A percentile compares a stretch with the other conserved stretches of the same genome.
phyloP scores from a whole-genome alignment of 805 yeast genomes.

The Saccharomycopsis oosterbeekiorum region DNA sequence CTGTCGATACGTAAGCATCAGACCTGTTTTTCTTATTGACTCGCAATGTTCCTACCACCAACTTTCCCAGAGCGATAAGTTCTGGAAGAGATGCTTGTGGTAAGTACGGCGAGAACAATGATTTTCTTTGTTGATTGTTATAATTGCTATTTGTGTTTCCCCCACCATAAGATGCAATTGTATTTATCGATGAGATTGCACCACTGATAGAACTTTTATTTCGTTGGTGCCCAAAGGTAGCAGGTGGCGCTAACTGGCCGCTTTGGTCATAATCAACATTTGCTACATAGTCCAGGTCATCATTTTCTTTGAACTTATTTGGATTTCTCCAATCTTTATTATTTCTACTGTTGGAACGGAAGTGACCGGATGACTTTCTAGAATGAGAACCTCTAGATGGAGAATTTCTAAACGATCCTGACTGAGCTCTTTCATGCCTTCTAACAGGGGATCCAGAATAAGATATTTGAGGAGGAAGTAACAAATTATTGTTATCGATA shows the following conservation, averaged over 20 bases:
- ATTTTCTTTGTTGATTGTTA: constrained; percentile 43
- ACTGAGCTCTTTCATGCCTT: constrained; percentile 9
- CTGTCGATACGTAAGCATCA: constrained; percentile 97
- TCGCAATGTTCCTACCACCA: constrained; percentile 86
- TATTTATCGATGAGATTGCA: constrained; percentile 41
- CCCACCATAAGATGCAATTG: constrained; percentile 16
- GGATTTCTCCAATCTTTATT: constrained; percentile 57
- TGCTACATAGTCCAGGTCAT: constrained; percentile 20
- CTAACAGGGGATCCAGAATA: constrained; percentile 28
- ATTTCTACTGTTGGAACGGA: constrained; percentile 31
- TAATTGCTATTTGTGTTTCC: constrained; percentile 27
- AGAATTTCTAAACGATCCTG: constrained; percentile 4
- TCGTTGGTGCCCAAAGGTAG: constrained; percentile 61
- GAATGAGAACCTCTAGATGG: constrained; percentile 25
- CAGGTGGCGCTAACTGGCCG: constrained; percentile 56
- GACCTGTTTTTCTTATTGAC: constrained; percentile 95
- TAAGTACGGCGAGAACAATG: constrained; percentile 90
- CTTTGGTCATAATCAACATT: constrained; percentile 69
- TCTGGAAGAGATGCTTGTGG: constrained; percentile 92
- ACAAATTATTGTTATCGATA: constrained; percentile 14
- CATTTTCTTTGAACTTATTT: constrained; percentile 16
- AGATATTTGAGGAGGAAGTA: constrained; percentile 47
- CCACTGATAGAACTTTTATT: constrained; percentile 61
- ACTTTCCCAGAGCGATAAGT: constrained; percentile 76
- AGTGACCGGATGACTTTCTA: constrained; percentile 31